Conservation (phyloP, 2,329 filamentous ascomycete species). For the Proliferodiscus dingleyae region DNA sequence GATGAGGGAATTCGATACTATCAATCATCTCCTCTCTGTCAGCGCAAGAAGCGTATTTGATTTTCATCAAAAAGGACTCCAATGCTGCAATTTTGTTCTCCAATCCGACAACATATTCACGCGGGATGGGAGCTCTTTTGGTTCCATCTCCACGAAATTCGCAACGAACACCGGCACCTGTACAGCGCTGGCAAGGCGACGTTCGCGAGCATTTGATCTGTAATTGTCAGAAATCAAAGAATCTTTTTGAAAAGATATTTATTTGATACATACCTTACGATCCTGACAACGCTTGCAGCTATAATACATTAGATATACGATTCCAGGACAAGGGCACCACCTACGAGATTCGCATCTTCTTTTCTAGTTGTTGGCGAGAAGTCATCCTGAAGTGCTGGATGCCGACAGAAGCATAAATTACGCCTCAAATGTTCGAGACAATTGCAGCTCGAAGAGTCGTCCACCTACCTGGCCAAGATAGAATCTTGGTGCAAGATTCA, state of each 20-base stretch:
- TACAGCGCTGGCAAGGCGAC: conserved; percentile 10
- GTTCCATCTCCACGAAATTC: conserved; percentile 12
- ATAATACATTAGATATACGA: not conserved
- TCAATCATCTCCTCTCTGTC: not conserved
- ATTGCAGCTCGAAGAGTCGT: not conserved
- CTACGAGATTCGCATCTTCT: not conserved
- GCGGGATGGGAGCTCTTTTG: conserved; percentile 12
- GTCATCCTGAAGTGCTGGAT: not conserved
- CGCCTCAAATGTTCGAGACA: not conserved
- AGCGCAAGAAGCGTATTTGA: conserved; percentile 1
- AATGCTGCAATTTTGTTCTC: conserved; percentile 8
- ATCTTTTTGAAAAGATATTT: no score
- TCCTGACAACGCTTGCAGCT: conserved; percentile 15
- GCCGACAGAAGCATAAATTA: not conserved
- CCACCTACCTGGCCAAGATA: no score
- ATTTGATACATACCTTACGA: conserved; percentile 15
- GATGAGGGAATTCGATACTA: not conserved
- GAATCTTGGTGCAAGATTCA: no score
- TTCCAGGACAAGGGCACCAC: not conserved
- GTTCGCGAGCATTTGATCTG: conserved; percentile 14
- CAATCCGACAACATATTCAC: conserved; percentile 11
- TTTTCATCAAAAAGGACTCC: conserved; percentile 5
- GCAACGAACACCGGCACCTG: conserved; percentile 8
- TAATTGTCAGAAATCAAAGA: not conserved
- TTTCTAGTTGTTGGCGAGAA: not conserved